Percentiles rank a stretch among this genome's conserved stretches.
Conservation (phyloP, 495 filamentous ascomycete species). For the Tuber borchii region DNA sequence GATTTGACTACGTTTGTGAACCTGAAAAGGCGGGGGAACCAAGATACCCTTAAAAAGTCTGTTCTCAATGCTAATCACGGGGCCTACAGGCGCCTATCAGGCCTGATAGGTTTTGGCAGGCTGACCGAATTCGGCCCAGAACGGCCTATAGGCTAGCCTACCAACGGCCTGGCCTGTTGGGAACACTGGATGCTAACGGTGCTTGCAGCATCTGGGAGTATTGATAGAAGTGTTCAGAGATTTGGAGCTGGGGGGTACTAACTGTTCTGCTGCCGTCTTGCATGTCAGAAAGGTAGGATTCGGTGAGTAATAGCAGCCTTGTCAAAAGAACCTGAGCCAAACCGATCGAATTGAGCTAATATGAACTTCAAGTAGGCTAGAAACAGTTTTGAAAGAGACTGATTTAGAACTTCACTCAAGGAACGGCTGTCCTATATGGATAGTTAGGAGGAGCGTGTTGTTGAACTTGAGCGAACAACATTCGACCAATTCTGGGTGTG, state of each 20-base stretch:
- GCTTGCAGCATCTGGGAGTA: constrained; percentile 23
- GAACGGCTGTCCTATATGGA: not conserved
- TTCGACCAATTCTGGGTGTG: not conserved
- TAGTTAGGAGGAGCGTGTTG: not conserved
- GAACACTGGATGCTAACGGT: too few relatives aligned
- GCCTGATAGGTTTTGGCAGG: too few relatives aligned
- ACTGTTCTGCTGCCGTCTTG: not conserved
- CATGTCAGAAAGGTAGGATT: not conserved
- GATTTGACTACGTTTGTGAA: too few relatives aligned
- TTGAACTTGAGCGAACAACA: not conserved
- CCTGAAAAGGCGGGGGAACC: too few relatives aligned
- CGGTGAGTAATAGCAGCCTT: not conserved
- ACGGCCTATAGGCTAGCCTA: too few relatives aligned
- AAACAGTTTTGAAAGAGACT: not conserved
- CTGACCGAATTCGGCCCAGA: too few relatives aligned
- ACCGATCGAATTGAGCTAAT: not conserved
- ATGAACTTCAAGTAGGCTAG: not conserved
- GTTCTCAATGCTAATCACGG: too few relatives aligned
- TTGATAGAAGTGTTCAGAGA: not conserved
- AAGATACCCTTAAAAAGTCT: too few relatives aligned
- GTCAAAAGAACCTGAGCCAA: not conserved
- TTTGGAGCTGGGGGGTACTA: not conserved
- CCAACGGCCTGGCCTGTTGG: too few relatives aligned
- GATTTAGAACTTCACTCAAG: not conserved
- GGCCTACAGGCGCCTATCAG: too few relatives aligned